Percentiles rank a stretch among this genome's conserved stretches.
These are phyloP conservation scores for Thymus quinquecostatus DNA, from an alignment of 257 asterid species.

Conservation along the genomic window DNA sequence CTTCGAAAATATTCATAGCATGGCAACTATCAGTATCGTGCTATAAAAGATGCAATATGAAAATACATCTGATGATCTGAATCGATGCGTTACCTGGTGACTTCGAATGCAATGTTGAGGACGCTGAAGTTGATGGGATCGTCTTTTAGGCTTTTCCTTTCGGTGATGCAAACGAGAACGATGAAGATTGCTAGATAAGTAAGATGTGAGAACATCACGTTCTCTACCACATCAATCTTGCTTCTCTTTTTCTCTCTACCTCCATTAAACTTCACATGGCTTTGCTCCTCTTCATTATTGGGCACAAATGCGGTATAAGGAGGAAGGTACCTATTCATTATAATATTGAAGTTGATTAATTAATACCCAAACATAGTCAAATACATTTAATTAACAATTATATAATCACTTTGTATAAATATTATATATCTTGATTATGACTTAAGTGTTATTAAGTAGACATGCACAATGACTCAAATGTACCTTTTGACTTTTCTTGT, in stretches of 20 bases:
- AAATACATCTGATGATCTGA: no score
- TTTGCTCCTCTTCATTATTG: slow-evolving; percentile 11
- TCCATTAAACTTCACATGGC: neutral
- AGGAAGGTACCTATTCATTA: slow-evolving; percentile 62
- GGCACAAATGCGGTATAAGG: slow-evolving; percentile 74
- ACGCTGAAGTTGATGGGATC: slow-evolving; percentile 80
- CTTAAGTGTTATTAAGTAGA: no score
- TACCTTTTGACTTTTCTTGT: no score
- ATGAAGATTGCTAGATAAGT: slow-evolving; percentile 61
- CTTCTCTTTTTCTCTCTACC: neutral
- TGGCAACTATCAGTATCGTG: no score
- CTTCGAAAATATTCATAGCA: no score
- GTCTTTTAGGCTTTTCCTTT: slow-evolving; percentile 49
- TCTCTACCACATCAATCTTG: slow-evolving; percentile 32
- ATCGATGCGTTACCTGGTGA: slow-evolving; percentile 52
- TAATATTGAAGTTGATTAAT: neutral
- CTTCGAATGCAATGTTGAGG: slow-evolving; percentile 64
- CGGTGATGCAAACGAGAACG: slow-evolving; percentile 60
- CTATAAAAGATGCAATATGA: no score
- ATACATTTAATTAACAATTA: no score
- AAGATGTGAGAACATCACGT: slow-evolving; percentile 57
- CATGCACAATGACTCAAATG: no score
- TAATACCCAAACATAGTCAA: no score
- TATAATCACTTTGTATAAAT: no score
- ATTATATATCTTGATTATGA: no score